Evolutionary conservation across 352 stramenopile genomes (phyloP).

Genomic region (Globisporangium apiculatum): DNA sequence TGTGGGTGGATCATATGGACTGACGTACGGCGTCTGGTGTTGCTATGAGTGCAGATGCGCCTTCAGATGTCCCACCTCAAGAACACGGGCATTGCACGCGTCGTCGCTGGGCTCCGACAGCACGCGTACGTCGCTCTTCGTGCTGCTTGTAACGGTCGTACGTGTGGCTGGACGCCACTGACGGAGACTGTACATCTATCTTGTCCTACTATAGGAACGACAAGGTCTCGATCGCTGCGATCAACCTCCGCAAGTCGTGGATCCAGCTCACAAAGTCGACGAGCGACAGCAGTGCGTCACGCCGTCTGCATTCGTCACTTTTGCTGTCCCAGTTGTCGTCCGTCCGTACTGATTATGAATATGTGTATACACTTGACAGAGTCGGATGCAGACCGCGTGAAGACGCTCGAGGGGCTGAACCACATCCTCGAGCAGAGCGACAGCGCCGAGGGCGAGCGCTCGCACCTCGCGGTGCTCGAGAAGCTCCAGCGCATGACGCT

Average conservation of each 20-base stretch:
- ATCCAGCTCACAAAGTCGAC: conserved; percentile 57
- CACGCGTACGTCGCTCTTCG: conserved; percentile 41
- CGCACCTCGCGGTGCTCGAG: conserved; percentile 38
- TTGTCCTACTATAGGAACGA: conserved; percentile 45
- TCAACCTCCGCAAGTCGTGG: conserved; percentile 62
- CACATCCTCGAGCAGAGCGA: conserved; percentile 41
- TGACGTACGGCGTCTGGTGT: too few relatives aligned
- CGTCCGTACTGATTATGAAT: too few relatives aligned
- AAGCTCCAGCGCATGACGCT: conserved; percentile 58
- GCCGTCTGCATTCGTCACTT: neutral
- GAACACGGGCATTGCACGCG: conserved; percentile 55
- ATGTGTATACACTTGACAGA: neutral
- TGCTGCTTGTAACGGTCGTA: neutral
- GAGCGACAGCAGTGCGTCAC: conserved; percentile 14
- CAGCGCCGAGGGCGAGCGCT: conserved; percentile 23
- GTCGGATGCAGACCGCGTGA: conserved; percentile 23
- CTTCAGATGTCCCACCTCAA: conserved; percentile 58
- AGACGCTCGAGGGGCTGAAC: conserved; percentile 46
- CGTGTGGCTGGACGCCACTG: neutral
- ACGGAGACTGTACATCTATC: neutral
- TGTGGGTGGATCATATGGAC: neutral
- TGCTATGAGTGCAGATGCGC: conserved; percentile 28
- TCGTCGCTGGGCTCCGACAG: conserved; percentile 60
- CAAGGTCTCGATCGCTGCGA: conserved; percentile 63
- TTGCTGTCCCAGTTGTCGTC: too few relatives aligned